Base-by-base conservation (phyloP, 2,329 filamentous ascomycete species). In the Sarocladium brachiariae region DNA sequence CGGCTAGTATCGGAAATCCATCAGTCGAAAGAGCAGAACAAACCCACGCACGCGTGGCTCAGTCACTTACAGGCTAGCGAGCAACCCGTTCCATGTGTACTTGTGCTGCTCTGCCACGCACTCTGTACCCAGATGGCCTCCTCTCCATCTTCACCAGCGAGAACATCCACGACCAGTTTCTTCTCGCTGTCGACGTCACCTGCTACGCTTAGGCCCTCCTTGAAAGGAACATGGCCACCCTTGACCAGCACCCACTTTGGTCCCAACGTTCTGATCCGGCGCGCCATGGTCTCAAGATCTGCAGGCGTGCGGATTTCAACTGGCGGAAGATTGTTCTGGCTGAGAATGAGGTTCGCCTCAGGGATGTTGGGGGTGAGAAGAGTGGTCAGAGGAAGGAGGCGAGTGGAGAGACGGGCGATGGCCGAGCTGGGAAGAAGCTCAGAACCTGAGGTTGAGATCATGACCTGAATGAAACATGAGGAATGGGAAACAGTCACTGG, bases 1-100 rank as follows among this genome's bases (percentile, higher is more conserved):
- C 86, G 54, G 87, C 83, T 83, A 24, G 10, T n/a, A 19, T 14
- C 16, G 8, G n/a, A 3, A 23, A 3, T 19, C 19, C n/a, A 7
- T 25, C 45, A 35, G 11, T 16, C 35, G 35, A 39, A 19, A 3
- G 16, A 10, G n/a, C 8, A 4, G 27, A 31, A 9, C 14, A 13
- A 8, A 19, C 21, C n/a, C 21, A 21, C 9, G 24, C 14, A 34
- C 5, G 14, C 27, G 19, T 7, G 27, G 27, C 13, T 30, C 25
- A n/a, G n/a, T n/a, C n/a, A 73, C 83, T 71, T 66, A 87, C 84
- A 96, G 35, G 93, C 93, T 53, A 97, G 76, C 9, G 90, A 95
- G 63, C 93, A 99, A 3, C 93, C 93, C 0, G 93, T 97, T 1
- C 93, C 93, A 61, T 99, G 93, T 0, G 92, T 97, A 62, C 92